Base-by-base conservation (phyloP, 2,329 filamentous ascomycete genomes). In the Fusarium sororula region DNA sequence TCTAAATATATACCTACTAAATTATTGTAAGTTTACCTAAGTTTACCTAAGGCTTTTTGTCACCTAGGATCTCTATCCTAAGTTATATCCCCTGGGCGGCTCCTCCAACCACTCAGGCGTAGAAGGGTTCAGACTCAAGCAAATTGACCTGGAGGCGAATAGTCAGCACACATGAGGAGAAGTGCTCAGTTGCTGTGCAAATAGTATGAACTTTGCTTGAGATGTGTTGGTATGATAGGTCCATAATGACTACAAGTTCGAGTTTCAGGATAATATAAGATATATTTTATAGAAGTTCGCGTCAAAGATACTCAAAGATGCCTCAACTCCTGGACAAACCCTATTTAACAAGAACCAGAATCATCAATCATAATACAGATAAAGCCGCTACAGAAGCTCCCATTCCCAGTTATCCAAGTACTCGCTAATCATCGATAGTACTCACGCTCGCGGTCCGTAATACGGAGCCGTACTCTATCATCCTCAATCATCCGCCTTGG, bases 401-500 rank as follows among this genome's bases (percentile, higher is more conserved):
- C 50, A 28, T 44, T 53, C 22, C 32, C 20, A 28, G 24, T 47
- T n/a, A 41, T 20, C 47, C 35, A 24, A 14, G 32, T 22, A 45
- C 42, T 38, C 32, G 13, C 66, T 53, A 14, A 74, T 57, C 74
- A 67, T 24, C 74, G 71, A 28, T 79, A 75, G 65, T 83, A 83
- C 45, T 81, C 80, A 35, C 78, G 77, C 65, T 77, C 76, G 32
- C 82, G 77, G 54, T 84, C 83, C 32, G 80, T 75, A 30, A 84
- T 82, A 30, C 75, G 76, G 24, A 85, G 75, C 48, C 79, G 75
- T 30, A 74, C 64, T 24, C 64, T 68, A 38, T 79, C 75, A 26
- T 79, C 74, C 67, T 79, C 81, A 26, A 80, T 82, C 80, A 77
- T 81, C 72, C 75, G 82, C 75, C 68, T 76, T 58, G 74, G 76